phyloP scores from a whole-genome alignment of 257 asterid genomes.

The Solanum virginianum region DNA sequence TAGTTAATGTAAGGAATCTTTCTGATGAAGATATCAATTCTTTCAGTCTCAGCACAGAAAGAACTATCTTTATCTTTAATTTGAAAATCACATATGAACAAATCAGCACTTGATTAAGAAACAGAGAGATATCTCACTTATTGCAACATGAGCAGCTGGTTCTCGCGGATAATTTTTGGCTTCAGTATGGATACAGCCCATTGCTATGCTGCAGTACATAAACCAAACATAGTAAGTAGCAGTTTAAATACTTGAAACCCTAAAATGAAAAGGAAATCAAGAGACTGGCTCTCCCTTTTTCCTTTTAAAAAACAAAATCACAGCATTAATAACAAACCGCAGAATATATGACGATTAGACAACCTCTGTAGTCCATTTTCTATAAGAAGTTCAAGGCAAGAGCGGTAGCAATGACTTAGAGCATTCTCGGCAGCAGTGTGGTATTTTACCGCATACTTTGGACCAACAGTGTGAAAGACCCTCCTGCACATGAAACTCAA shows the following conservation, averaged over 20 bases:
- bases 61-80: not conserved
- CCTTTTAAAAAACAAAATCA: not conserved
- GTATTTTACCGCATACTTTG: slow-evolving; percentile 91
- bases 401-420: slow-evolving; percentile 89
- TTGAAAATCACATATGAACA: not conserved
- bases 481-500: slow-evolving; percentile 48
- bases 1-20: not conserved
- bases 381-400: slow-evolving; percentile 32
- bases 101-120: not conserved
- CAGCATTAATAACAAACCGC: not conserved
- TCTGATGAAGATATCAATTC: not conserved
- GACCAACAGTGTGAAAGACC: slow-evolving; percentile 97
- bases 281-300: not conserved
- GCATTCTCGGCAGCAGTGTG: slow-evolving; percentile 99
- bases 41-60: not conserved
- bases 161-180: slow-evolving; percentile 93
- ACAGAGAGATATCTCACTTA: slow-evolving; percentile 38
- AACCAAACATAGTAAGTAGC: slow-evolving; percentile 3
- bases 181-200: slow-evolving; percentile 92
- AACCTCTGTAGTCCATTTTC: slow-evolving; percentile 62
- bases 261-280: not conserved
- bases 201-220: slow-evolving; percentile 68
- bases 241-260: not conserved
- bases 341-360: slow-evolving; percentile 2
- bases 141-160: slow-evolving; percentile 99